Evolutionary conservation across 139 green algal genomes (phyloP).

Genomic region (Closterium sp.): DNA sequence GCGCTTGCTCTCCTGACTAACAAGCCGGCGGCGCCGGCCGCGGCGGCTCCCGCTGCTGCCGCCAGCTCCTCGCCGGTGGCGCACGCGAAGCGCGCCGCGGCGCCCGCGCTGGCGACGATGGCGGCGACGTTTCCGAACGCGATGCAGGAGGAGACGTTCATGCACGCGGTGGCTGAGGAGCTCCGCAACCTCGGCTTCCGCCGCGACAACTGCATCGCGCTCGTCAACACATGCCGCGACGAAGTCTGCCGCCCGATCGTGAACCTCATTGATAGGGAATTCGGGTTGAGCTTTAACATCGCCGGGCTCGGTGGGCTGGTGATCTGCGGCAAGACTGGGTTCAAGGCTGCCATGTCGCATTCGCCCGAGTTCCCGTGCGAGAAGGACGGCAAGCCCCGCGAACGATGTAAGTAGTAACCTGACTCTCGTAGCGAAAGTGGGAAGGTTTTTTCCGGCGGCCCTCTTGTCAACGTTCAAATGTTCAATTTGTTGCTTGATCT

Average conservation of each 20-base stretch:
- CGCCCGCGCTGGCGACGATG: conserved; percentile 1
- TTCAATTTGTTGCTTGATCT: too few relatives aligned
- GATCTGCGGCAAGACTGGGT: conserved; percentile 3
- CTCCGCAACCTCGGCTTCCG: neutral
- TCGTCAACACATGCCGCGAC: conserved; percentile 67
- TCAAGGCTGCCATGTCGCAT: neutral
- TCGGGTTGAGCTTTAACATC: conserved; percentile 17
- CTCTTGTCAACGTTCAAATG: too few relatives aligned
- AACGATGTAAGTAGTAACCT: neutral
- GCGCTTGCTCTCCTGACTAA: conserved; percentile 87
- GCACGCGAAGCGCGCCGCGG: neutral
- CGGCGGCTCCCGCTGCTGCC: neutral
- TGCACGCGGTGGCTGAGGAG: neutral
- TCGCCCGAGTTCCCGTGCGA: conserved; percentile 9
- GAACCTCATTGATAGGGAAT: neutral
- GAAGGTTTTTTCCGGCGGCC: too few relatives aligned
- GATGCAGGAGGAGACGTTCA: conserved; percentile 5
- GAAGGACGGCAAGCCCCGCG: conserved; percentile 6
- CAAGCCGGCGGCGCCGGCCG: conserved; percentile 65
- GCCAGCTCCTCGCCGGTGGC: neutral
- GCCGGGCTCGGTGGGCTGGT: conserved; percentile 15
- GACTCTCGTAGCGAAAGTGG: too few relatives aligned
- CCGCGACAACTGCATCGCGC: conserved; percentile 2
- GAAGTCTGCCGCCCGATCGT: conserved; percentile 42
- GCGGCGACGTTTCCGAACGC: neutral